These are phyloP conservation scores for Dichomitus squalens DNA, from an alignment of 1,284 basidiomycete genomes.

Conservation along the genomic window DNA sequence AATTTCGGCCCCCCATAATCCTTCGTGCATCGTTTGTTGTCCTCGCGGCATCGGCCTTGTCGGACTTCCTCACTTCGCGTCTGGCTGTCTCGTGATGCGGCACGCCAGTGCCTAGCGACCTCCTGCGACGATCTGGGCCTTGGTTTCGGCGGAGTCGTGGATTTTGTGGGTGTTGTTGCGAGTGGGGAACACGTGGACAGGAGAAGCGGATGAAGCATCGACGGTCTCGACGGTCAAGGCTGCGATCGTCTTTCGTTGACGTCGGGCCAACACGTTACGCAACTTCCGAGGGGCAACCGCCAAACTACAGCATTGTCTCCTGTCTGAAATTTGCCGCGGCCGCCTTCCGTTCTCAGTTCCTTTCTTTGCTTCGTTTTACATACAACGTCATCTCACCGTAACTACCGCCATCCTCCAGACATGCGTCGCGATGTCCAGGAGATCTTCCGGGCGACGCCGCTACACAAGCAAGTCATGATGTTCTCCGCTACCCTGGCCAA, in stretches of 20 bases:
- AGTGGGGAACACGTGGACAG: background rate
- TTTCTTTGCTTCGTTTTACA: slow-evolving; percentile 50
- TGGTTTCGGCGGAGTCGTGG: slow-evolving; percentile 25
- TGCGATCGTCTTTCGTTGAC: slow-evolving; percentile 15
- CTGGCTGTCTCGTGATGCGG: slow-evolving; percentile 48
- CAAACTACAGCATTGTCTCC: slow-evolving; percentile 3
- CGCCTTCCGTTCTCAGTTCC: slow-evolving; percentile 30
- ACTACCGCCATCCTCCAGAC: slow-evolving; percentile 76
- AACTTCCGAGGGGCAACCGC: slow-evolving; percentile 15
- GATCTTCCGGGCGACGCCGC: slow-evolving; percentile 99
- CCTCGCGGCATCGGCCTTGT: slow-evolving; percentile 36
- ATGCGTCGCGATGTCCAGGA: slow-evolving; percentile 99
- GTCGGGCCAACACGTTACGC: slow-evolving; percentile 15
- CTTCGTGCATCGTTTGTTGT: slow-evolving; percentile 34
- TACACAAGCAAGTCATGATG: slow-evolving; percentile 99
- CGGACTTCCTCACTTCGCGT: slow-evolving; percentile 49
- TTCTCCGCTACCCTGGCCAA: slow-evolving; percentile 98
- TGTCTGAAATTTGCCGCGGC: slow-evolving; percentile 8
- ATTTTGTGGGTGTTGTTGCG: slow-evolving; percentile 13
- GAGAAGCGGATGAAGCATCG: slow-evolving; percentile 18
- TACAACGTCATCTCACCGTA: slow-evolving; percentile 61
- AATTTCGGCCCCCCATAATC: slow-evolving; percentile 44
- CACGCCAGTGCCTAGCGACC: slow-evolving; percentile 47
- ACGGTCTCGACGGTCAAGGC: slow-evolving; percentile 19
- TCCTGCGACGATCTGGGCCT: slow-evolving; percentile 34